These are phyloP conservation scores for Schoenoplectus tabernaemontani DNA, from an alignment of 202 grass and related monocot species.

Conservation along the genomic window DNA sequence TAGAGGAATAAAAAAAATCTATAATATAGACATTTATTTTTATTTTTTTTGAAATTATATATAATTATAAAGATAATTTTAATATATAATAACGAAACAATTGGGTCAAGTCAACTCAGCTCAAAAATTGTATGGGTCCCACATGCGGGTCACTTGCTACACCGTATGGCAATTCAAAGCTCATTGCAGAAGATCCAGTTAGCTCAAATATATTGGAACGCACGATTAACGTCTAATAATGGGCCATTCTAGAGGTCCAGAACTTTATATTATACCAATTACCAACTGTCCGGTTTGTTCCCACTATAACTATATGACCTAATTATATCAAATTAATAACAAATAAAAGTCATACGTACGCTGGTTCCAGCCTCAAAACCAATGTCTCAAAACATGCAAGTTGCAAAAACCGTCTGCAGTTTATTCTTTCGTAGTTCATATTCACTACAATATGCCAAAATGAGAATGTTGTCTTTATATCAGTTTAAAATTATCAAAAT, in stretches of 20 bases:
- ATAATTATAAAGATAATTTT: too few relatives aligned
- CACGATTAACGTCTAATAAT: constrained; percentile 6
- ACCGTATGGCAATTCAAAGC: neutral
- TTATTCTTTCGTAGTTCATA: neutral
- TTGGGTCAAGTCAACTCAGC: neutral
- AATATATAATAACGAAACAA: neutral
- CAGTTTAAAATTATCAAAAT: too few relatives aligned
- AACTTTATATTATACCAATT: neutral
- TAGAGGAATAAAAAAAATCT: too few relatives aligned
- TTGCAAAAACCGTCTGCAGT: neutral
- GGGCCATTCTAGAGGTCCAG: neutral
- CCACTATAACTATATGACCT: neutral
- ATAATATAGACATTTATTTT: too few relatives aligned
- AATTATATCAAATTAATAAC: neutral
- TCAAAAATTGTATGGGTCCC: neutral
- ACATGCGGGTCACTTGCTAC: neutral
- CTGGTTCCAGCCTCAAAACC: neutral
- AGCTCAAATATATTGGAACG: constrained; percentile 9
- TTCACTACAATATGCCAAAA: neutral
- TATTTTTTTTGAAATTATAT: too few relatives aligned
- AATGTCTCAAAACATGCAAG: neutral
- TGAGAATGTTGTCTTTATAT: too few relatives aligned
- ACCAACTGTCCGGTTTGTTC: neutral
- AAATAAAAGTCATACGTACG: neutral
- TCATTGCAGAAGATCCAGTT: neutral